phyloP scores from a whole-genome alignment of 208 protist species.

The Crithidia acanthocephali region DNA sequence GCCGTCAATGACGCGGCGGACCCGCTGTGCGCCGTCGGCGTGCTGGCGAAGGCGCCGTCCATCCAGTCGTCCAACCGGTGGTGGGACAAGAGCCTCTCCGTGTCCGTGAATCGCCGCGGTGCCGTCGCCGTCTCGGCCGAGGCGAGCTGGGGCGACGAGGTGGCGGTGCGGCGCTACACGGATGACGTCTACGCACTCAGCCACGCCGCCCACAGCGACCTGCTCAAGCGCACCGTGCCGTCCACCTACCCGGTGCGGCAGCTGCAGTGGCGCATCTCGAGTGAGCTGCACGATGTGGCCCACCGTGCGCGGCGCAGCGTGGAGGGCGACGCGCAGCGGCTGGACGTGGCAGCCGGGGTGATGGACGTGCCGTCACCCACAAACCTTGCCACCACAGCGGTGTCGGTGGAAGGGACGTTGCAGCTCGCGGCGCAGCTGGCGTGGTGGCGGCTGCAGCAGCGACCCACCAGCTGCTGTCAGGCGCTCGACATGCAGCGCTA shows the following conservation, averaged over 20 bases:
- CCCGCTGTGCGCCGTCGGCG: conserved; percentile 41
- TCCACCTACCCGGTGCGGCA: conserved; percentile 43
- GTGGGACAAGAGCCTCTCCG: conserved; percentile 92
- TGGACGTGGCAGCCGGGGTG: conserved; percentile 55
- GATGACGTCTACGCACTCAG: conserved; percentile 70
- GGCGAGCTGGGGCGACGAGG: conserved; percentile 77
- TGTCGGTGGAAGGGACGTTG: conserved; percentile 19
- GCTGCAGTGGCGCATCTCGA: conserved; percentile 56
- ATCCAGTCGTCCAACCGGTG: conserved; percentile 64
- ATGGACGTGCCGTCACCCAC: conserved; percentile 33
- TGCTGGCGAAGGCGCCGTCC: conserved; percentile 37
- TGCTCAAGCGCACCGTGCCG: conserved; percentile 29
- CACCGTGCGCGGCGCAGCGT: conserved; percentile 34
- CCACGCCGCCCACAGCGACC: conserved; percentile 36
- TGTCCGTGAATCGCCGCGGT: conserved; percentile 65
- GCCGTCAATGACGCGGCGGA: conserved; percentile 39
- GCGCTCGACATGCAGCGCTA: conserved; percentile 61
- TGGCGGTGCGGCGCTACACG: conserved; percentile 69
- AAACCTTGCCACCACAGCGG: not conserved
- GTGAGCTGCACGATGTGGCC: conserved; percentile 42
- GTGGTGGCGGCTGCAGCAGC: conserved; percentile 76
- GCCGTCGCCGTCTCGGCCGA: conserved; percentile 72
- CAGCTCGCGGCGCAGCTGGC: conserved; percentile 74
- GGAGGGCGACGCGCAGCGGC: conserved; percentile 39
- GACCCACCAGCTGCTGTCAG: conserved; percentile 59